A percentile compares a stretch with the other conserved stretches of the same genome.
These are phyloP conservation scores for Fusarium cyanostomum DNA, from an alignment of 2,329 filamentous ascomycete species.

Conservation along the genomic window DNA sequence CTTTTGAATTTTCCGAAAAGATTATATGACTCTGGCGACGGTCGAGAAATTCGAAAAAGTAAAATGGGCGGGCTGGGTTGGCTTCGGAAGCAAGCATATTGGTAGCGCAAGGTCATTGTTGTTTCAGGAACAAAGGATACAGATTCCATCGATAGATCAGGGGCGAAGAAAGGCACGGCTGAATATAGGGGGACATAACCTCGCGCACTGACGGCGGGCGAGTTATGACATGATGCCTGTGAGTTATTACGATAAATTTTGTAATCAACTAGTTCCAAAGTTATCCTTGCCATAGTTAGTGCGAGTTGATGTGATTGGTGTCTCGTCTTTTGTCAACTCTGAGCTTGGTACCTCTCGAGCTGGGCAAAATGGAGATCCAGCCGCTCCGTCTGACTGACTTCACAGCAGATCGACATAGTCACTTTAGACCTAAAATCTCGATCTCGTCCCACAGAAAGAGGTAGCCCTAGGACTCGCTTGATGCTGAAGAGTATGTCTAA, in stretches of 20 bases:
- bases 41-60: not conserved
- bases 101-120: conserved; percentile 2
- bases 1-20: not conserved
- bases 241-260: conserved; percentile 11
- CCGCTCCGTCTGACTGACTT: too few relatives aligned
- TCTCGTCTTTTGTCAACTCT: too few relatives aligned
- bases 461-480: too few relatives aligned
- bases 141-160: conserved; percentile 9
- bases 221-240: conserved; percentile 19
- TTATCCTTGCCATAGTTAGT: not conserved
- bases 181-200: not conserved
- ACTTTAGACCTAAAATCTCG: too few relatives aligned
- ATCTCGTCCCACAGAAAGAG: too few relatives aligned
- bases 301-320: not conserved
- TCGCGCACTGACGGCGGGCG: not conserved
- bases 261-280: conserved; percentile 5
- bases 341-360: too few relatives aligned
- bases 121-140: conserved; percentile 7
- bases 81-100: conserved; percentile 16
- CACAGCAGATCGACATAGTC: too few relatives aligned
- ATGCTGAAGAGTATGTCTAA: too few relatives aligned
- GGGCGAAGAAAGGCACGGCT: not conserved
- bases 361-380: too few relatives aligned
- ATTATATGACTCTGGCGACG: not conserved
- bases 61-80: not conserved